phyloP scores from a whole-genome alignment of 116 monocot genomes.

The Trichopus zeylanicus region DNA sequence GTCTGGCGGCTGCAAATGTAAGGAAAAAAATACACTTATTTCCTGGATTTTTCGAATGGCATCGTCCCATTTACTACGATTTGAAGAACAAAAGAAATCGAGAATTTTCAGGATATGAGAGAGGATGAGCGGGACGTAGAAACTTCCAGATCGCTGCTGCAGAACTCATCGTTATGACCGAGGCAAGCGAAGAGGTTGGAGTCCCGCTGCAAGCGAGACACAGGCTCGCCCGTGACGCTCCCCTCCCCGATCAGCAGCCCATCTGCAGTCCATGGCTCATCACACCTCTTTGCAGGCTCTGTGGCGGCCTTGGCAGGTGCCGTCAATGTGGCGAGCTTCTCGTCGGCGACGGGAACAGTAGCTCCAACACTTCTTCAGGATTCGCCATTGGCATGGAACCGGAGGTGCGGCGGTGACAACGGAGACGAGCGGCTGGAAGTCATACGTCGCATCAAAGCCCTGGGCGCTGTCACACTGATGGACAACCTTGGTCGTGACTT shows the following conservation, averaged over 20 bases:
- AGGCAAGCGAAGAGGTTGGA: slow-evolving; percentile 55
- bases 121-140: slow-evolving; percentile 25
- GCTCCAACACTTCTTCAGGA: background rate
- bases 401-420: too few relatives aligned
- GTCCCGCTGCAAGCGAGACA: slow-evolving; percentile 37
- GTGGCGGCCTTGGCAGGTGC: background rate
- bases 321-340: background rate
- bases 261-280: slow-evolving; percentile 28
- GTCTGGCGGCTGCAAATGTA: too few relatives aligned
- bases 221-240: slow-evolving; percentile 36
- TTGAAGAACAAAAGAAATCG: too few relatives aligned
- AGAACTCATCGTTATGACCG: slow-evolving; percentile 74
- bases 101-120: too few relatives aligned
- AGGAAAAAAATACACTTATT: too few relatives aligned
- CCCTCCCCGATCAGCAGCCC: slow-evolving; percentile 32
- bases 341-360: background rate
- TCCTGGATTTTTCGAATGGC: too few relatives aligned
- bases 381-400: slow-evolving; percentile 2
- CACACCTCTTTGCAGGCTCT: slow-evolving; percentile 4
- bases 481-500: slow-evolving; percentile 7
- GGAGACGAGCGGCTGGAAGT: slow-evolving; percentile 10
- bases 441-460: slow-evolving; percentile 8
- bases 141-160: slow-evolving; percentile 88
- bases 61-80: too few relatives aligned
- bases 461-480: slow-evolving; percentile 15